Percentiles rank a stretch among this genome's conserved stretches.
Conservation (phyloP, 805 yeast genomes). For the Lachancea nothofagi region DNA sequence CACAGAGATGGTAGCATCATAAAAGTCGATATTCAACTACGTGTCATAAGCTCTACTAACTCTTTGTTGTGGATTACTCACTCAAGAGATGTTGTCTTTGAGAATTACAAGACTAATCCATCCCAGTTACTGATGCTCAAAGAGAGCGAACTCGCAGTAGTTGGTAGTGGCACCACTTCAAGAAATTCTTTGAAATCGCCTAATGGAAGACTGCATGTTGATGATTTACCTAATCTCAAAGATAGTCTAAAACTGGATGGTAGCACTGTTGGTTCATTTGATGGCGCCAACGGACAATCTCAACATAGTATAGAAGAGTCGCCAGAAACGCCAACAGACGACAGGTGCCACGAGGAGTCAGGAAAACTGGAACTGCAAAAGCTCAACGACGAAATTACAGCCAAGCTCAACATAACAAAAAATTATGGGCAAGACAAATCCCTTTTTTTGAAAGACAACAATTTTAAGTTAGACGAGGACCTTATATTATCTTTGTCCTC, state of each 20-base stretch:
- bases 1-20: slow-evolving; percentile 66
- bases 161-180: slow-evolving; percentile 27
- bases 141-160: slow-evolving; percentile 33
- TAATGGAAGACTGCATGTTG: slow-evolving; percentile 19
- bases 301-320: slow-evolving; percentile 5
- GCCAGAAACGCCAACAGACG: slow-evolving; percentile 8
- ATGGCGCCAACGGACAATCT: slow-evolving; percentile 3
- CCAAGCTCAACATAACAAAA: slow-evolving; percentile 27
- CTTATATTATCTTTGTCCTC: slow-evolving; percentile 30
- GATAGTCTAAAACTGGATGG: slow-evolving; percentile 14
- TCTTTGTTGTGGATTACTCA: slow-evolving; percentile 82
- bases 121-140: slow-evolving; percentile 38
- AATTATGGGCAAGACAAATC: slow-evolving; percentile 30
- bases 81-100: slow-evolving; percentile 45
- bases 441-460: slow-evolving; percentile 32
- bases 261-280: slow-evolving; percentile 11
- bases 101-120: slow-evolving; percentile 34
- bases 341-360: slow-evolving; percentile 3
- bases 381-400: slow-evolving; percentile 17
- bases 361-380: slow-evolving; percentile 1
- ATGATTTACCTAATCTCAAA: slow-evolving; percentile 8
- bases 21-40: slow-evolving; percentile 71
- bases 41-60: slow-evolving; percentile 56
- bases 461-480: slow-evolving; percentile 30
- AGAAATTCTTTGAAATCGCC: slow-evolving; percentile 26